phyloP scores from a whole-genome alignment of 495 filamentous ascomycete species.

The Neurospora sp. region DNA sequence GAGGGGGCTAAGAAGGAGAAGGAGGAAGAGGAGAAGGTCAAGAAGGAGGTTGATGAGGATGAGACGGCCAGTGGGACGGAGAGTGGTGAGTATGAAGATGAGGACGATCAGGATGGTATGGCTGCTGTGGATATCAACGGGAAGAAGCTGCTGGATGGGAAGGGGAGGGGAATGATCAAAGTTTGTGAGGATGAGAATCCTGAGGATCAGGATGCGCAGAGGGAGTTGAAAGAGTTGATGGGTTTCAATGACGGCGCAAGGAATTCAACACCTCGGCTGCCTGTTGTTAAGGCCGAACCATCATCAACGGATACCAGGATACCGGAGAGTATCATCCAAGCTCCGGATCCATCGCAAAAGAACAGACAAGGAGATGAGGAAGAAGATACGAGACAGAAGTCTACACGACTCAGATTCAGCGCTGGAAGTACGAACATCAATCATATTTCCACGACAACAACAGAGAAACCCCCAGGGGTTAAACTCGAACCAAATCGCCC shows the following conservation, averaged over 20 bases:
- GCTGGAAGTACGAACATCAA: neutral
- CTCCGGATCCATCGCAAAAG: neutral
- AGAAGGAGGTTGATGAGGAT: slow-evolving; percentile 26
- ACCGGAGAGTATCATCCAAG: neutral
- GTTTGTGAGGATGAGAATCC: slow-evolving; percentile 63
- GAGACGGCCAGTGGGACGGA: slow-evolving; percentile 27
- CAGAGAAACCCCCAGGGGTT: neutral
- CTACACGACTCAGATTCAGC: neutral
- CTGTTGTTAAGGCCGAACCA: neutral
- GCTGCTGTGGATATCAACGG: slow-evolving; percentile 49
- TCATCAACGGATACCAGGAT: neutral
- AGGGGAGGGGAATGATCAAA: slow-evolving; percentile 54
- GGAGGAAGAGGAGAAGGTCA: slow-evolving; percentile 14
- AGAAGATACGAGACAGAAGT: neutral
- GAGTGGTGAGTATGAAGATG: slow-evolving; percentile 33
- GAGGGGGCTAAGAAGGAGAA: slow-evolving; percentile 44
- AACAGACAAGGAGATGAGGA: neutral
- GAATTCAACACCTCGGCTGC: neutral
- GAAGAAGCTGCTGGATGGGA: slow-evolving; percentile 45
- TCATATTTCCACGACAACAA: neutral
- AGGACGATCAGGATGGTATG: slow-evolving; percentile 16
- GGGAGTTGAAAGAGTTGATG: slow-evolving; percentile 52
- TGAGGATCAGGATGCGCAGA: slow-evolving; percentile 46
- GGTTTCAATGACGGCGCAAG: slow-evolving; percentile 4
- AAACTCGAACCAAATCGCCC: neutral